Evolutionary conservation across 768 basidiomycete species (phyloP).

Genomic region (Russula olivacea): DNA sequence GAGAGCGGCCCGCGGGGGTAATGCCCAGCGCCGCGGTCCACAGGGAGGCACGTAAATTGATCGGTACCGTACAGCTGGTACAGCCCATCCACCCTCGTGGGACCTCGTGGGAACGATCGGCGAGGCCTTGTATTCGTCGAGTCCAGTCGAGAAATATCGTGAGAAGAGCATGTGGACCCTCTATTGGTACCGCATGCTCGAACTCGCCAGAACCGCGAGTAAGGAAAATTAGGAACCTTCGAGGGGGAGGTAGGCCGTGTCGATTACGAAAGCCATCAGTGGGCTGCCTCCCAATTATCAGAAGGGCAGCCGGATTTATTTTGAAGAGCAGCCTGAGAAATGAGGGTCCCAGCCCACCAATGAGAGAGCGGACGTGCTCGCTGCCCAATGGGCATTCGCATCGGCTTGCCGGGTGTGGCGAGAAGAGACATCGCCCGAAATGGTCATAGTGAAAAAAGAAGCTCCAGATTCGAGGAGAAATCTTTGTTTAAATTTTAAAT

Average conservation of each 20-base stretch:
- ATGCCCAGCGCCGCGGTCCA: slow-evolving; percentile 8
- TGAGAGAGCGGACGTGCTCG: neutral
- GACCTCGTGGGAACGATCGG: slow-evolving; percentile 23
- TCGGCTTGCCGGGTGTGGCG: slow-evolving; percentile 10
- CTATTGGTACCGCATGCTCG: neutral
- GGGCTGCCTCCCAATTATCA: neutral
- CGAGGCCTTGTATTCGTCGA: slow-evolving; percentile 4
- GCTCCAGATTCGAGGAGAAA: neutral
- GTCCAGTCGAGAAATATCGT: slow-evolving; percentile 5
- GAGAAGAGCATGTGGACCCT: neutral
- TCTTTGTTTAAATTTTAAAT: slow-evolving; percentile 13
- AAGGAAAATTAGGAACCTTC: neutral
- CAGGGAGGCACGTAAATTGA: slow-evolving; percentile 16
- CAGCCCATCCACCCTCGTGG: slow-evolving; percentile 11
- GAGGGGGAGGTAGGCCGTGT: neutral
- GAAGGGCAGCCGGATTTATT: neutral
- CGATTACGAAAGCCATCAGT: neutral
- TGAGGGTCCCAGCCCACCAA: neutral
- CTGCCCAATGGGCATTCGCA: neutral
- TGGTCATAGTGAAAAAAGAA: slow-evolving; percentile 20
- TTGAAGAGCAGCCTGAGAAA: neutral
- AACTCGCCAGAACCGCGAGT: neutral
- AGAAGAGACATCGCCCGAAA: neutral
- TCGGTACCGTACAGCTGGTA: slow-evolving; percentile 18
- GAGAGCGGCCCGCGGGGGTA: slow-evolving; percentile 2